These are phyloP conservation scores for Aspergillus puulaauensis DNA, from an alignment of 2,329 filamentous ascomycete species.

Conservation along the genomic window DNA sequence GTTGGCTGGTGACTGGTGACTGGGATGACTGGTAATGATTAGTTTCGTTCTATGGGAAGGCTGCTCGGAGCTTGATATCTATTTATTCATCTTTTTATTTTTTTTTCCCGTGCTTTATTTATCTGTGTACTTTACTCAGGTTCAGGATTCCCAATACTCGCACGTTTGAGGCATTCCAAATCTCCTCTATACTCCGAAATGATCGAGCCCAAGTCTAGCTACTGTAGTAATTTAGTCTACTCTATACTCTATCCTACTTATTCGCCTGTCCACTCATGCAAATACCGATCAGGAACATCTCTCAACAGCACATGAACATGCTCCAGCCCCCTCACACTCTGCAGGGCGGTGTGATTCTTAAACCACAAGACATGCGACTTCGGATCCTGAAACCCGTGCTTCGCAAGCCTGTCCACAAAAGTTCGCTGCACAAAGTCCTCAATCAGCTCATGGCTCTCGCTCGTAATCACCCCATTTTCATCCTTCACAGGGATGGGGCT, in stretches of 20 bases:
- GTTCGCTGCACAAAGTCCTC: slow-evolving; percentile 50
- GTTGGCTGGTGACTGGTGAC: slow-evolving; percentile 9
- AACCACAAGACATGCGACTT: slow-evolving; percentile 60
- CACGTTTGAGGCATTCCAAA: slow-evolving; percentile 7
- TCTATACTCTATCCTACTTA: background rate
- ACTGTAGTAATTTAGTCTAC: background rate
- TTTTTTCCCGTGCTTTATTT: background rate
- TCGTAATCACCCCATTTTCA: slow-evolving; percentile 50
- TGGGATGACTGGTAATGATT: slow-evolving; percentile 14
- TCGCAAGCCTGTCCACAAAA: slow-evolving; percentile 48
- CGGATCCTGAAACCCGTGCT: slow-evolving; percentile 34
- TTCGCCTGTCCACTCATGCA: slow-evolving; percentile 47
- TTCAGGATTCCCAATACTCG: slow-evolving; percentile 22
- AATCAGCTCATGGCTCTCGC: slow-evolving; percentile 49
- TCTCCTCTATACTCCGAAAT: background rate
- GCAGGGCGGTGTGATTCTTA: slow-evolving; percentile 62
- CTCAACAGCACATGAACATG: slow-evolving; percentile 57
- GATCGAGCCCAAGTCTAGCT: background rate
- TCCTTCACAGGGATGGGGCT: slow-evolving; percentile 49
- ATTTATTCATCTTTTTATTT: background rate
- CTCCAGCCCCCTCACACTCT: slow-evolving; percentile 60
- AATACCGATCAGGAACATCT: slow-evolving; percentile 46
- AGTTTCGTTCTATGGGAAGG: slow-evolving; percentile 14
- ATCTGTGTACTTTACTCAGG: slow-evolving; percentile 9
- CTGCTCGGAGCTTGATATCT: slow-evolving; percentile 3